Percentiles rank a stretch among this genome's conserved stretches.
Evolutionary conservation across 495 filamentous ascomycete genomes (phyloP).

Genomic region (Xylaria palmicola): DNA sequence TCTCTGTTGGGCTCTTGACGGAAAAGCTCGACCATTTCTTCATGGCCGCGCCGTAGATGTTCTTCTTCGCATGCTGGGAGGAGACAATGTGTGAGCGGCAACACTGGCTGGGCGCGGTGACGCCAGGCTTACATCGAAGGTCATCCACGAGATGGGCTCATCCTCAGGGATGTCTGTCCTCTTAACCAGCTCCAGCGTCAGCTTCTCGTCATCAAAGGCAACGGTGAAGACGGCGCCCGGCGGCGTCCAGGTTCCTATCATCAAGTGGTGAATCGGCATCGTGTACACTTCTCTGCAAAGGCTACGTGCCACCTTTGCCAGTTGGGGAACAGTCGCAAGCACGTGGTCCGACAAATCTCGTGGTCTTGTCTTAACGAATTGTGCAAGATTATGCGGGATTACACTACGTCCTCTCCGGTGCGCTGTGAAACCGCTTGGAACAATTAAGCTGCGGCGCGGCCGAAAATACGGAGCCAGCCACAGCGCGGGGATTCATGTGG

Average conservation of each 20-base stretch:
- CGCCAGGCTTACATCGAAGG: slow-evolving; percentile 63
- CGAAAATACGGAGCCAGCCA: neutral
- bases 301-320: neutral
- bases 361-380: neutral
- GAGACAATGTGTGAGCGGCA: slow-evolving; percentile 23
- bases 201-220: slow-evolving; percentile 73
- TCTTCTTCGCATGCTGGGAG: slow-evolving; percentile 67
- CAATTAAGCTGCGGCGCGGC: neutral
- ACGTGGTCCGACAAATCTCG: neutral
- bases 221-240: slow-evolving; percentile 85
- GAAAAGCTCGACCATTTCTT: slow-evolving; percentile 84
- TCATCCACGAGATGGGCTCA: slow-evolving; percentile 89
- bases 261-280: slow-evolving; percentile 75
- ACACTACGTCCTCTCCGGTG: neutral
- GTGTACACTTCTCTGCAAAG: slow-evolving; percentile 13
- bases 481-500: neutral
- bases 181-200: slow-evolving; percentile 70
- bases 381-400: neutral
- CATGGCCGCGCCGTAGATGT: slow-evolving; percentile 84
- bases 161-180: slow-evolving; percentile 74
- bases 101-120: neutral
- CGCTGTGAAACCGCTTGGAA: neutral
- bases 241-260: slow-evolving; percentile 82
- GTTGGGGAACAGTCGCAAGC: neutral
- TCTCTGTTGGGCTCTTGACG: slow-evolving; percentile 74